phyloP scores from a whole-genome alignment of 495 filamentous ascomycete genomes.

The Xylaria palmicola region DNA sequence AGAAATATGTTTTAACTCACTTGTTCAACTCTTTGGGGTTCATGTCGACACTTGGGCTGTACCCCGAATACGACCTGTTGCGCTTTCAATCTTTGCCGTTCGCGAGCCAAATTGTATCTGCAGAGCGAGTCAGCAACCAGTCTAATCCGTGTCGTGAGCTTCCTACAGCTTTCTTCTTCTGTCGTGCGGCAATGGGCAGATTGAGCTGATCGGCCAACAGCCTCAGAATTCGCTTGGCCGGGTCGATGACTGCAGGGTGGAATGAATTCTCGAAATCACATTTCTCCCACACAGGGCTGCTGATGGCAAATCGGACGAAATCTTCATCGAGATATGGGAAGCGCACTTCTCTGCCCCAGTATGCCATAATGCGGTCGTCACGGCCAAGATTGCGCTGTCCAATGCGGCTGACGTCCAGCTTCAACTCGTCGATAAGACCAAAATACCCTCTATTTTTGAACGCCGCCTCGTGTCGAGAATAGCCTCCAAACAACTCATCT shows the following conservation, averaged over 20 bases:
- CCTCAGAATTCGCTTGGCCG: constrained; percentile 78
- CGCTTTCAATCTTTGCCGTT: constrained; percentile 78
- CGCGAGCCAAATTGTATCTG: constrained; percentile 81
- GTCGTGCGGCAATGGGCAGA: constrained; percentile 64
- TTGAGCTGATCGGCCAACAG: constrained; percentile 75
- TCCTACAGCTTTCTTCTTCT: constrained; percentile 85
- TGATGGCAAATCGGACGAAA: constrained; percentile 77
- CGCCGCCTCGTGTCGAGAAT: constrained; percentile 78
- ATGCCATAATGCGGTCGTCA: constrained; percentile 85
- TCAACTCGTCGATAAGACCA: constrained; percentile 78
- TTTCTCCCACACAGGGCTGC: constrained; percentile 73
- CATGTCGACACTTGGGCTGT: constrained; percentile 50
- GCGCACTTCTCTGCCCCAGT: constrained; percentile 89
- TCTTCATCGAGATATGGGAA: constrained; percentile 90
- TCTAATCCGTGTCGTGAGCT: background rate
- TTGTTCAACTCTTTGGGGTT: background rate
- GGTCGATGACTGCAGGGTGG: constrained; percentile 55
- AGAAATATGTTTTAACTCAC: constrained; percentile 4
- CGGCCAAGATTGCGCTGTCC: constrained; percentile 91
- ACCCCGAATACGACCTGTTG: constrained; percentile 63
- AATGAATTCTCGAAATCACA: constrained; percentile 67
- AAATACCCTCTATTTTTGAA: constrained; percentile 64
- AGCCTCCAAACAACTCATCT: constrained; percentile 94
- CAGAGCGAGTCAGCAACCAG: constrained; percentile 14
- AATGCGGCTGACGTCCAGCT: constrained; percentile 81